Evolutionary conservation across 2,329 filamentous ascomycete species (phyloP).

Genomic region (Emergomyces africanus): DNA sequence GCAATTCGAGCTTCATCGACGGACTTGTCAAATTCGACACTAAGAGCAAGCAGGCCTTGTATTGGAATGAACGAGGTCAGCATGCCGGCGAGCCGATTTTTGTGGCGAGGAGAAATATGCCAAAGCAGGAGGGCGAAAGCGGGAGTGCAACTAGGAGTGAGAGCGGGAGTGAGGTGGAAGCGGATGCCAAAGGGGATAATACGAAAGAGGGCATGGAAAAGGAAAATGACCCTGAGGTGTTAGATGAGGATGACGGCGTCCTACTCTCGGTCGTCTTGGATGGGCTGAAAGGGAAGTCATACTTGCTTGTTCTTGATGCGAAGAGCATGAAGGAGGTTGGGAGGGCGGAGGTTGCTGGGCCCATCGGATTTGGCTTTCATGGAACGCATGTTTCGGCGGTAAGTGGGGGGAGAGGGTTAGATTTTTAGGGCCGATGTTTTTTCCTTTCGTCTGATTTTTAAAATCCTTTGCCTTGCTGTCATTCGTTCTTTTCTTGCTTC

Average conservation of each 20-base stretch:
- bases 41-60: constrained; percentile 24
- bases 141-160: neutral
- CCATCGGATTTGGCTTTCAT: constrained; percentile 43
- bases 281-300: constrained; percentile 37
- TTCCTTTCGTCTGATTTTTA: neutral
- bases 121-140: no score
- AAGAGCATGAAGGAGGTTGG: constrained; percentile 38
- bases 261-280: constrained; percentile 42
- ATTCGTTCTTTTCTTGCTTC: neutral
- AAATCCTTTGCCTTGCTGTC: neutral
- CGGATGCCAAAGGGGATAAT: neutral
- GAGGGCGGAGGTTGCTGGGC: constrained; percentile 36
- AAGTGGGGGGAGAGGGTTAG: constrained; percentile 3
- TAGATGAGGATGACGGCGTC: constrained; percentile 40
- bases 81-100: constrained; percentile 45
- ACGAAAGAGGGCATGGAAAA: neutral
- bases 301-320: constrained; percentile 41
- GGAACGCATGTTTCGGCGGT: constrained; percentile 27
- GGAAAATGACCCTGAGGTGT: constrained; percentile 12
- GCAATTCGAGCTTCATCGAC: constrained; percentile 39
- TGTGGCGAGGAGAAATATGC: constrained; percentile 25
- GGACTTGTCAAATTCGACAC: constrained; percentile 42
- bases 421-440: constrained; percentile 1
- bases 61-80: constrained; percentile 38
- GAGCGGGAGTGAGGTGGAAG: neutral